These are phyloP conservation scores for Fusarium sp. DNA, from an alignment of 2,329 filamentous ascomycete species.

Conservation along the genomic window DNA sequence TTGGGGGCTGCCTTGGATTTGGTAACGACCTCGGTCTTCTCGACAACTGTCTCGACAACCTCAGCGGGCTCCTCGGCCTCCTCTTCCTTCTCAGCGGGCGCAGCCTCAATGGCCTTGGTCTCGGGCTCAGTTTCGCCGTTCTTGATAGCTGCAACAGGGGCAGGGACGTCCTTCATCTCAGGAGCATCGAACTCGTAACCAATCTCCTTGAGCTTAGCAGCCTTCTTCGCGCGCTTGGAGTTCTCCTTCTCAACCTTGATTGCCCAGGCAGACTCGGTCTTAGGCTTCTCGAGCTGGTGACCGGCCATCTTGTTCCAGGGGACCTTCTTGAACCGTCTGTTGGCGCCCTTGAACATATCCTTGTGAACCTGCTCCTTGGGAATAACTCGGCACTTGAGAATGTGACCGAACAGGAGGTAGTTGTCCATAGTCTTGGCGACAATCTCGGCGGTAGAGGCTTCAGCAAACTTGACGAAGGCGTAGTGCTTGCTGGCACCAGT, in stretches of 20 bases:
- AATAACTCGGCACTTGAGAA: conserved; percentile 87
- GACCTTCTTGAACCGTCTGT: conserved; percentile 87
- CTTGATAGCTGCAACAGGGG: conserved; percentile 55
- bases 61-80: conserved; percentile 45
- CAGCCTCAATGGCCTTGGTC: conserved; percentile 54
- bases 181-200: conserved; percentile 88
- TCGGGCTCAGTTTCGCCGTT: conserved; percentile 50
- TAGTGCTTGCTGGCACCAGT: conserved; percentile 94
- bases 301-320: conserved; percentile 91
- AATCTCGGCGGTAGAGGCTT: conserved; percentile 83
- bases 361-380: conserved; percentile 82
- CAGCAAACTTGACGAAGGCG: conserved; percentile 91
- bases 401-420: conserved; percentile 94
- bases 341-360: conserved; percentile 89
- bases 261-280: conserved; percentile 81
- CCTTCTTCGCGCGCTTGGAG: conserved; percentile 74
- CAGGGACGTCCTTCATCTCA: conserved; percentile 69
- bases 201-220: conserved; percentile 79
- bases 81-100: conserved; percentile 51
- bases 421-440: conserved; percentile 97
- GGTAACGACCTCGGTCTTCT: conserved; percentile 44
- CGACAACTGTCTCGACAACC: conserved; percentile 40
- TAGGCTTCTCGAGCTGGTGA: conserved; percentile 77
- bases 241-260: conserved; percentile 80
- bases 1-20: conserved; percentile 47